phyloP scores from a whole-genome alignment of 345 rosid genomes.

The Gossypium arboreum region DNA sequence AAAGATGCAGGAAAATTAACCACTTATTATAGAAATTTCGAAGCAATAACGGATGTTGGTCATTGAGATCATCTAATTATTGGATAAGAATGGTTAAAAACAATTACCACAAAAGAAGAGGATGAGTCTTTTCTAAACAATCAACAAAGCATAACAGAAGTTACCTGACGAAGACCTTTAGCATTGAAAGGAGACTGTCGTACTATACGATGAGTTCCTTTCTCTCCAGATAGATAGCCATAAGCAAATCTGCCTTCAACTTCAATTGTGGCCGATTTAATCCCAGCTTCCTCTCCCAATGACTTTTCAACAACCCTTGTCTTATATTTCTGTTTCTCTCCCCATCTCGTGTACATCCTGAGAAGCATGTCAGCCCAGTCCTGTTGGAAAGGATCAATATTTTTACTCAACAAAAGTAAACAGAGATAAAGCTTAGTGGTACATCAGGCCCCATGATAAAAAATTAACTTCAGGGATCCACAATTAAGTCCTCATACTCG shows the following conservation, averaged over 20 bases:
- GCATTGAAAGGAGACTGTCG: conserved; percentile 98
- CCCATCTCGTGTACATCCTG: conserved; percentile 96
- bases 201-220: conserved; percentile 93
- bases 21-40: neutral
- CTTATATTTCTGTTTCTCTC: conserved; percentile 88
- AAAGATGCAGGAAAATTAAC: neutral
- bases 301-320: conserved; percentile 84
- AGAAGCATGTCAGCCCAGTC: conserved; percentile 99
- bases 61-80: neutral
- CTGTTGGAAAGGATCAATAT: conserved; percentile 62
- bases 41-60: neutral
- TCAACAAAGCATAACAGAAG: neutral
- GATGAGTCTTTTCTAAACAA: neutral
- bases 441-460: neutral
- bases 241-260: conserved; percentile 86
- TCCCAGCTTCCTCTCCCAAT: conserved; percentile 93
- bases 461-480: neutral
- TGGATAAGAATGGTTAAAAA: neutral
- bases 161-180: conserved; percentile 95
- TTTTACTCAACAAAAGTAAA: conserved; percentile 23
- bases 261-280: conserved; percentile 86
- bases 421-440: neutral
- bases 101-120: neutral
- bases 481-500: neutral
- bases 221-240: conserved; percentile 90